Conservation (phyloP, 2,329 filamentous ascomycete species). For the Fusarium nelsonii region DNA sequence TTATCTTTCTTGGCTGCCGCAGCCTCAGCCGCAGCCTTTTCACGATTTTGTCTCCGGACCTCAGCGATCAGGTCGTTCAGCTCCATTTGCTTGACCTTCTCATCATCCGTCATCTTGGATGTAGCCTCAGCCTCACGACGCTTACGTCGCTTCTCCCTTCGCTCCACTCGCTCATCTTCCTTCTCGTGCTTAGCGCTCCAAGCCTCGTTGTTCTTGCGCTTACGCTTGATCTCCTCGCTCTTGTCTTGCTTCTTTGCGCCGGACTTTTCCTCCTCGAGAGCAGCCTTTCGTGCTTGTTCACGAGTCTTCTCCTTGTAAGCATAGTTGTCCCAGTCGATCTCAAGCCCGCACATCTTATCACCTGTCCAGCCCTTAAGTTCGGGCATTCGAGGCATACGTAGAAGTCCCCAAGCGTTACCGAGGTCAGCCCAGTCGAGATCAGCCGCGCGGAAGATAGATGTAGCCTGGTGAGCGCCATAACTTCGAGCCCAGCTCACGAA, state of each 20-base stretch:
- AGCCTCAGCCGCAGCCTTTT: slow-evolving; percentile 52
- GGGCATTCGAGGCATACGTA: slow-evolving; percentile 93
- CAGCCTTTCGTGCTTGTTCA: slow-evolving; percentile 73
- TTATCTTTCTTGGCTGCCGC: slow-evolving; percentile 51
- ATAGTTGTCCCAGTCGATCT: slow-evolving; percentile 75
- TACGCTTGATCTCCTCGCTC: slow-evolving; percentile 62
- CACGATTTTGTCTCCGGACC: slow-evolving; percentile 69
- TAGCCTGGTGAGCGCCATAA: slow-evolving; percentile 91
- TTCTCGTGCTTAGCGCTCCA: slow-evolving; percentile 80
- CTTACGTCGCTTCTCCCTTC: slow-evolving; percentile 73
- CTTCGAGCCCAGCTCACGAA: slow-evolving; percentile 95
- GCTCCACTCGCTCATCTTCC: slow-evolving; percentile 71
- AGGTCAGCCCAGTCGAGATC: slow-evolving; percentile 89
- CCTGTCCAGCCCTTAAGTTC: slow-evolving; percentile 82
- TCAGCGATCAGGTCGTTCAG: slow-evolving; percentile 73
- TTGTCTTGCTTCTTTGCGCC: slow-evolving; percentile 55
- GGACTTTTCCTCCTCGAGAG: slow-evolving; percentile 63
- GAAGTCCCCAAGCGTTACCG: slow-evolving; percentile 85
- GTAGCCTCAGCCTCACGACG: slow-evolving; percentile 73
- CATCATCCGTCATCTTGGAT: slow-evolving; percentile 76
- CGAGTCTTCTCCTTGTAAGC: slow-evolving; percentile 78
- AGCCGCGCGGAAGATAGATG: slow-evolving; percentile 85
- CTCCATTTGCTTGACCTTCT: slow-evolving; percentile 72
- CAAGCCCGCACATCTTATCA: slow-evolving; percentile 71
- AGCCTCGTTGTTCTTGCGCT: slow-evolving; percentile 73